phyloP scores from a whole-genome alignment of 441 rosid genomes.

The Corymbia citriodora region DNA sequence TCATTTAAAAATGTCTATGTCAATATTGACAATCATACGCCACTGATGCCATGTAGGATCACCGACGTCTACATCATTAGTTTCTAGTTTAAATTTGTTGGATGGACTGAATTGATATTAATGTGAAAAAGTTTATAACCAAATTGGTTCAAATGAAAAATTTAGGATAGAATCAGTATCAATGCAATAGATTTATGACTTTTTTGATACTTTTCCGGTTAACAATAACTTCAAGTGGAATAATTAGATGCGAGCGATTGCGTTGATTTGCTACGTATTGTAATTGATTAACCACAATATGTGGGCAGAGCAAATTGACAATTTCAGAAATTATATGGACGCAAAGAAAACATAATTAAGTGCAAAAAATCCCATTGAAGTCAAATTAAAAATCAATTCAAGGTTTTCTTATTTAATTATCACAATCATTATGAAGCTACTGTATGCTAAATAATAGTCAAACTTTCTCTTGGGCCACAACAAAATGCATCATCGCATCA shows the following conservation, averaged over 20 bases:
- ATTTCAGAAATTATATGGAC: neutral
- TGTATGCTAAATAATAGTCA: neutral
- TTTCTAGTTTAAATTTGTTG: too few relatives aligned
- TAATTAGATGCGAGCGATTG: neutral
- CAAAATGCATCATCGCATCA: neutral
- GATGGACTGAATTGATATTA: too few relatives aligned
- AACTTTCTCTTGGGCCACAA: neutral
- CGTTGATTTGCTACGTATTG: neutral
- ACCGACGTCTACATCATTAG: too few relatives aligned
- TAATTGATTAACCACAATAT: neutral
- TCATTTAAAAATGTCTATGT: too few relatives aligned
- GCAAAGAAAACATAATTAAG: neutral
- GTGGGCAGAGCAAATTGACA: neutral
- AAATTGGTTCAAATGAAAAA: too few relatives aligned
- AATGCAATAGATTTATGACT: too few relatives aligned
- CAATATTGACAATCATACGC: fast-evolving
- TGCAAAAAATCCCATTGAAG: neutral
- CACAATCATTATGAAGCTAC: neutral
- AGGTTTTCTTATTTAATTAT: neutral
- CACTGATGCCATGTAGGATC: too few relatives aligned
- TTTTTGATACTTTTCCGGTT: too few relatives aligned
- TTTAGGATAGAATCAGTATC: too few relatives aligned
- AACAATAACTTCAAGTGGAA: neutral
- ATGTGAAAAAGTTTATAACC: too few relatives aligned
- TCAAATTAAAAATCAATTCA: neutral